These are phyloP conservation scores for Neophaeococcomyces mojaviensis DNA, from an alignment of 2,329 filamentous ascomycete genomes.

Conservation along the genomic window DNA sequence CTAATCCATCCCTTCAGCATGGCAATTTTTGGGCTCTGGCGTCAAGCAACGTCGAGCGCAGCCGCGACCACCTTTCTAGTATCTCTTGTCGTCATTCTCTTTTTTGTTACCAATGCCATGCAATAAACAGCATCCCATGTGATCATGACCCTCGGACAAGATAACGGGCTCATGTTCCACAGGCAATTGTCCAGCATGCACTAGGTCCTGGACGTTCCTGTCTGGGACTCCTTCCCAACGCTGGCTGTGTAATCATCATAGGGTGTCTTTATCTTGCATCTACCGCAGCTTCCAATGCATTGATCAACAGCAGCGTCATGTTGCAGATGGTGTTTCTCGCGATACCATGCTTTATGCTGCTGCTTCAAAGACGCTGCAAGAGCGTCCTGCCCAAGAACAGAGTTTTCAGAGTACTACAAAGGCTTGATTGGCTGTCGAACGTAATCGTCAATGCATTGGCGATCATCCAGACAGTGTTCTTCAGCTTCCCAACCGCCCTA, in stretches of 20 bases:
- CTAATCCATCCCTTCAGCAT: conserved; percentile 33
- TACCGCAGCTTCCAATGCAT: conserved; percentile 44
- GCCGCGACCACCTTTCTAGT: conserved; percentile 17
- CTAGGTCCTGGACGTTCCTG: conserved; percentile 19
- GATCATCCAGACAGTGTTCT: conserved; percentile 10
- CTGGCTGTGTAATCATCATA: conserved; percentile 37
- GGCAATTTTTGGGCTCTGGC: conserved; percentile 47
- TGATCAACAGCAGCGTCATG: conserved; percentile 51
- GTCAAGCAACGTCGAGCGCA: conserved; percentile 32
- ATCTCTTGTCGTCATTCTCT: conserved; percentile 12
- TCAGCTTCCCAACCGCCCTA: conserved; percentile 9
- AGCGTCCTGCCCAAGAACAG: conserved; percentile 8
- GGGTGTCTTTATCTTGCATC: conserved; percentile 34
- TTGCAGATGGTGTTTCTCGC: conserved; percentile 49
- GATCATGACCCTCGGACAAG: conserved; percentile 39
- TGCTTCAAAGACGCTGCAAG: conserved; percentile 4
- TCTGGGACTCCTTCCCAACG: conserved; percentile 37
- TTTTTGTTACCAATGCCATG: conserved; percentile 22
- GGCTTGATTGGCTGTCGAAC: conserved; percentile 7
- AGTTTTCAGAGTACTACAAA: conserved; percentile 3
- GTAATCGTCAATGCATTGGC: conserved; percentile 32
- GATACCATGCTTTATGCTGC: conserved; percentile 10
- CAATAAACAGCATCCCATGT: conserved; percentile 26
- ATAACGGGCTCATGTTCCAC: conserved; percentile 45
- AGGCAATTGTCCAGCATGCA: conserved; percentile 38